These are phyloP conservation scores for Vigna hirtella DNA, from an alignment of 306 rosid genomes.

Conservation along the genomic window DNA sequence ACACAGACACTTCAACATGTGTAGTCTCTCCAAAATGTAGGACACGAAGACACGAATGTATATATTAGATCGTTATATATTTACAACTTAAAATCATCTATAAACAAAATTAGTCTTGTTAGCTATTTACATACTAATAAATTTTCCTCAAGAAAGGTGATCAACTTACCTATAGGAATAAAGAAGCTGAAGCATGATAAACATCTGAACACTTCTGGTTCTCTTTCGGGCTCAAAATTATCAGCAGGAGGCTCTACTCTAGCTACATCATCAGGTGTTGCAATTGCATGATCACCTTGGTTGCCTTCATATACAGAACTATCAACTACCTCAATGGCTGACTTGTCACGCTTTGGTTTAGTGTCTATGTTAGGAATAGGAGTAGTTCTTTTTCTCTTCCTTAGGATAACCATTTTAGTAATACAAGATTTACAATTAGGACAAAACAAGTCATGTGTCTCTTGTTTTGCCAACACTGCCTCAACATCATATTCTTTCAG, in stretches of 20 bases:
- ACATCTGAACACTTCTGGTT: conserved; percentile 52
- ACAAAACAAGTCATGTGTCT: conserved; percentile 54
- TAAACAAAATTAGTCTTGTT: too few relatives aligned
- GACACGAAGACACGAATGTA: too few relatives aligned
- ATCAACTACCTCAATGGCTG: conserved; percentile 9
- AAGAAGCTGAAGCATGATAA: conserved; percentile 54
- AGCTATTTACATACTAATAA: background rate
- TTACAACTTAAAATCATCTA: too few relatives aligned
- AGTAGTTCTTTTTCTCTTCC: conserved; percentile 42
- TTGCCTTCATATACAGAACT: conserved; percentile 11
- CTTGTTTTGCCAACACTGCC: conserved; percentile 52
- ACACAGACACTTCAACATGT: too few relatives aligned
- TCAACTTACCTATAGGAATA: conserved; percentile 40
- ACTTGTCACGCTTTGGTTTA: conserved; percentile 42
- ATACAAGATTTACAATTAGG: conserved; percentile 55
- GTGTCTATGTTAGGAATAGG: conserved; percentile 21
- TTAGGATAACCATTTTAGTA: conserved; percentile 50
- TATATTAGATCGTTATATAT: too few relatives aligned
- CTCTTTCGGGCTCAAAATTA: conserved; percentile 39
- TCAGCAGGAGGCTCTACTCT: conserved; percentile 33
- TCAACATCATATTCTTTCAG: conserved; percentile 45
- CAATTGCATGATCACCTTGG: conserved; percentile 29
- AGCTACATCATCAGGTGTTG: conserved; percentile 12
- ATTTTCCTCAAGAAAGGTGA: conserved; percentile 13
- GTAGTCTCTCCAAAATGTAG: too few relatives aligned